Percentiles rank a stretch among this genome's conserved stretches.
phyloP scores from a whole-genome alignment of 1,284 basidiomycete genomes.

The Microbotryum violaceum region DNA sequence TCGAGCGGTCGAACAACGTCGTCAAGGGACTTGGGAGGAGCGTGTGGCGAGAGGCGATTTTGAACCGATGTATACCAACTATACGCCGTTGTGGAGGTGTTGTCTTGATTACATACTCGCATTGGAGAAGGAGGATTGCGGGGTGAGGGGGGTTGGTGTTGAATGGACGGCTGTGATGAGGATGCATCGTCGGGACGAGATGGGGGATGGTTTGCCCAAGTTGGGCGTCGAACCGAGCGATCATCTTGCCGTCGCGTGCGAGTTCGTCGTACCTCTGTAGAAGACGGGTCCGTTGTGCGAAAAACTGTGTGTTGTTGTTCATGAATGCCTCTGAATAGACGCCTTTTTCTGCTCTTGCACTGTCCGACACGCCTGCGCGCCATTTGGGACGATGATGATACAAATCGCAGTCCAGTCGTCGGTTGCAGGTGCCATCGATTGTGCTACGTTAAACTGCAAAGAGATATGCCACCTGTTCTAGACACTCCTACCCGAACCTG shows the following conservation, averaged over 20 bases:
- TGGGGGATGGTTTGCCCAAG: conserved; percentile 30
- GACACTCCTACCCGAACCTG: no score
- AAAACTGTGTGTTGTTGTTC: background rate
- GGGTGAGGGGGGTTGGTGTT: background rate
- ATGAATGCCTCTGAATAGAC: background rate
- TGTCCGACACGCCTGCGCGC: background rate
- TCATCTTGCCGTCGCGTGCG: conserved; percentile 30
- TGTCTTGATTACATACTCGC: conserved; percentile 23
- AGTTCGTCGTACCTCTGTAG: conserved; percentile 20
- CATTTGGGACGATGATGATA: background rate
- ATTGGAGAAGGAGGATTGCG: background rate
- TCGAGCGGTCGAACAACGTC: conserved; percentile 1
- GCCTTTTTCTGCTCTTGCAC: background rate
- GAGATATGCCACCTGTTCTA: no score
- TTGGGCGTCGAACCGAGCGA: conserved; percentile 31
- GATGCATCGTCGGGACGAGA: background rate
- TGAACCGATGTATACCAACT: conserved; percentile 27
- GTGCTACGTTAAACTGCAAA: no score
- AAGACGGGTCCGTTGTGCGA: background rate
- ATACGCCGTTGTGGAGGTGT: conserved; percentile 35
- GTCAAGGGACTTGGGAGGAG: conserved; percentile 12
- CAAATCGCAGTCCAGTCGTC: no score
- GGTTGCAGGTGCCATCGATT: no score
- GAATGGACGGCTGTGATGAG: no score
- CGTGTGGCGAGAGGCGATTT: conserved; percentile 21